Conservation (phyloP, 2,329 filamentous ascomycete genomes). For the Penicillium rolfsii region DNA sequence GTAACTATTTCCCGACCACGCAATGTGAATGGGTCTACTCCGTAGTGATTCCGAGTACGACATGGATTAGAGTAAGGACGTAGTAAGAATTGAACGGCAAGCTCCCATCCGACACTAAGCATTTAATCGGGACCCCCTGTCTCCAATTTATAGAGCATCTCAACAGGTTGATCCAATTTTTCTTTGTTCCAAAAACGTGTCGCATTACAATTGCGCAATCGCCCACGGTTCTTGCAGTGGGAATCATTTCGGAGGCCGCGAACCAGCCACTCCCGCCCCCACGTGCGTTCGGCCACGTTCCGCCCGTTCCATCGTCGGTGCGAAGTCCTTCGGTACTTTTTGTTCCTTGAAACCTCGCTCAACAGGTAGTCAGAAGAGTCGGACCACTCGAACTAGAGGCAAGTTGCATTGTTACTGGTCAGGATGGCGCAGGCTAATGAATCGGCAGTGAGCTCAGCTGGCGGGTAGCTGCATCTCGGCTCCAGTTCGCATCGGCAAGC, state of each 20-base stretch:
- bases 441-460: not conserved
- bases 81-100: not conserved
- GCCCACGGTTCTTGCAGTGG: not conserved
- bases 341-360: not conserved
- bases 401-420: not conserved
- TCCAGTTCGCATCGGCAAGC: not conserved
- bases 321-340: constrained; percentile 20
- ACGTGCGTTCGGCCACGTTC: constrained; percentile 14
- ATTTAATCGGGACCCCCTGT: not conserved
- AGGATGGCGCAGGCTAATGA: not conserved
- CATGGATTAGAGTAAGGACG: not conserved
- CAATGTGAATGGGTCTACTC: too few relatives aligned
- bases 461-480: not conserved
- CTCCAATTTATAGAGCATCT: not conserved
- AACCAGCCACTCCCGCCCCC: constrained; percentile 11
- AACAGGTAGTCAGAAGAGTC: not conserved
- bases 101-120: not conserved
- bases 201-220: not conserved
- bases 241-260: not conserved
- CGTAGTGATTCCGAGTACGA: too few relatives aligned
- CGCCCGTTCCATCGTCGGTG: constrained; percentile 19
- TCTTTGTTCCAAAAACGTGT: not conserved
- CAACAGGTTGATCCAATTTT: not conserved
- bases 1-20: too few relatives aligned
- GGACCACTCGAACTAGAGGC: not conserved